Conservation (phyloP, 169 alveolate species). For the Babesia ovata region DNA sequence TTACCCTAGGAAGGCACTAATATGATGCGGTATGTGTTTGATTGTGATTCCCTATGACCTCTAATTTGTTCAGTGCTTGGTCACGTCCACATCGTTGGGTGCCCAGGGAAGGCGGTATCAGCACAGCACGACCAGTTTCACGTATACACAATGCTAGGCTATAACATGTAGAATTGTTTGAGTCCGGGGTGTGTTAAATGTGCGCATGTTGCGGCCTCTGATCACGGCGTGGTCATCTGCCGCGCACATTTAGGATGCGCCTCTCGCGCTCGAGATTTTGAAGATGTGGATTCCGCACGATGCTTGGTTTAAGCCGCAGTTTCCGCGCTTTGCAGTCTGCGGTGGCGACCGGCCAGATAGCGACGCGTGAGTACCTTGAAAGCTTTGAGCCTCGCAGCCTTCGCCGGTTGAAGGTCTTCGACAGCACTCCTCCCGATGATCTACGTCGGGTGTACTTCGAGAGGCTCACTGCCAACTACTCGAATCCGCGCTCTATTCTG, state of each 20-base stretch:
- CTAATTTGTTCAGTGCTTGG: too few species aligned
- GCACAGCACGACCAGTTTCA: too few species aligned
- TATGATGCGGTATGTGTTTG: too few species aligned
- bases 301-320: constrained; percentile 46
- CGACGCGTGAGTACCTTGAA: constrained; percentile 70
- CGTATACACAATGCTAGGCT: too few species aligned
- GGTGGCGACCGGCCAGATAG: constrained; percentile 64
- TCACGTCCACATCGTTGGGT: too few species aligned
- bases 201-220: background rate
- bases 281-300: constrained; percentile 11
- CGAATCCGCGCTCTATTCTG: constrained; percentile 80
- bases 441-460: constrained; percentile 71
- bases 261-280: background rate
- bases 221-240: background rate
- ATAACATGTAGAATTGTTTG: too few species aligned
- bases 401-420: constrained; percentile 69
- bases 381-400: constrained; percentile 68
- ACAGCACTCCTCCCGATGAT: constrained; percentile 80
- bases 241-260: background rate
- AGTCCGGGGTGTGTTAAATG: too few species aligned
- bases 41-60: too few species aligned
- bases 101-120: too few species aligned
- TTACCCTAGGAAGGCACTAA: too few species aligned
- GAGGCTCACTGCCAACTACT: constrained; percentile 71
- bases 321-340: constrained; percentile 58